These are phyloP conservation scores for Globisporangium nodosum DNA, from an alignment of 352 stramenopile genomes.

Conservation along the genomic window DNA sequence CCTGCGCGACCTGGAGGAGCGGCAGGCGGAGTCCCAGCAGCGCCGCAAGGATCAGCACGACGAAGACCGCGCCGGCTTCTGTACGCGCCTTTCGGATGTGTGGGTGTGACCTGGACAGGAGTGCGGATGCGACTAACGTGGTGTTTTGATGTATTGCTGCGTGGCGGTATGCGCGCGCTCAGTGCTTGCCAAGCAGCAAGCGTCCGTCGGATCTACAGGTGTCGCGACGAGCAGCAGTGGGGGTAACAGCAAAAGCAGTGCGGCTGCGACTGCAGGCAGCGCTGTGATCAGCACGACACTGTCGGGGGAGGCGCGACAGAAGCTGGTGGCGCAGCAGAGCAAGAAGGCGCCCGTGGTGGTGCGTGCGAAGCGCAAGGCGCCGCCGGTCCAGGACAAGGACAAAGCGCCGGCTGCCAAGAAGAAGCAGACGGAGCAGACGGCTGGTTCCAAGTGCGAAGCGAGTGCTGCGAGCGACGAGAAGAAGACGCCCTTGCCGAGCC, in stretches of 20 bases:
- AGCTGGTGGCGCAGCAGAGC: conserved; percentile 18
- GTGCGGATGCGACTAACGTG: background rate
- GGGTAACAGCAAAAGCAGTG: background rate
- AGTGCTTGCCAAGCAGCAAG: conserved; percentile 55
- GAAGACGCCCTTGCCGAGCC: conserved; percentile 9
- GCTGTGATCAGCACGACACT: background rate
- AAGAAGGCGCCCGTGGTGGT: conserved; percentile 33
- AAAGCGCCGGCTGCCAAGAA: conserved; percentile 11
- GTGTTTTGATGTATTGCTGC: background rate
- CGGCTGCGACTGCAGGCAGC: background rate
- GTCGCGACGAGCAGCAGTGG: conserved; percentile 15
- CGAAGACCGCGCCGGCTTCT: conserved; percentile 63
- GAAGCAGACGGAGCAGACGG: conserved; percentile 6
- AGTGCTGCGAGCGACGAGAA: conserved; percentile 8
- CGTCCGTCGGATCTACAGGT: background rate
- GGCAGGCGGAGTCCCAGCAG: conserved; percentile 39
- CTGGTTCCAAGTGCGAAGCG: background rate
- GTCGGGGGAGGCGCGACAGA: conserved; percentile 13
- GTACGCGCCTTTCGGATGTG: conserved; percentile 24
- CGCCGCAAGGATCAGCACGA: conserved; percentile 62
- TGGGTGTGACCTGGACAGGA: background rate
- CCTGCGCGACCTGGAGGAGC: conserved; percentile 62
- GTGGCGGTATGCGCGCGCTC: background rate
- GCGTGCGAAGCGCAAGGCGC: conserved; percentile 48
- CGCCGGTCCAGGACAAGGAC: conserved; percentile 4